phyloP scores from a whole-genome alignment of 139 green algal species.

The Haematococcus sp. region DNA sequence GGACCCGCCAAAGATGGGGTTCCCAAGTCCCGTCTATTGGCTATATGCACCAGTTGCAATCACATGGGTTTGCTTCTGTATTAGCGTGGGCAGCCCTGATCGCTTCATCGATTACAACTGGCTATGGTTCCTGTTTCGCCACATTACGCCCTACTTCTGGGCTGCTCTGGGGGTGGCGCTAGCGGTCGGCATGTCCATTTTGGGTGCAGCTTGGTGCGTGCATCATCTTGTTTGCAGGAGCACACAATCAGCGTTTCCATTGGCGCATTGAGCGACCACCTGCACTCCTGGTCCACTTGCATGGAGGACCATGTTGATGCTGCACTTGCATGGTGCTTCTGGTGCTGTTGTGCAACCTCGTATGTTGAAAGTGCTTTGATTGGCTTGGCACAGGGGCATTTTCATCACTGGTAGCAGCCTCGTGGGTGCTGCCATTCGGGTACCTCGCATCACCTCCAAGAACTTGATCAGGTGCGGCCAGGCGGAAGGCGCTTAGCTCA shows the following conservation, averaged over 20 bases:
- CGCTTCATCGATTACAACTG: slow-evolving; percentile 79
- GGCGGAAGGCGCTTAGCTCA: background rate
- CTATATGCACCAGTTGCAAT: slow-evolving; percentile 32
- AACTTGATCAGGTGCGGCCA: slow-evolving; percentile 92
- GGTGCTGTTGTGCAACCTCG: background rate
- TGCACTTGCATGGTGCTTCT: background rate
- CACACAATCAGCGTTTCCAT: too few species aligned
- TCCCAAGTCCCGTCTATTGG: slow-evolving; percentile 15
- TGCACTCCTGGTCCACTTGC: too few species aligned
- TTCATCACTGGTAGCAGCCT: slow-evolving; percentile 97
- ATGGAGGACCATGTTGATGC: background rate
- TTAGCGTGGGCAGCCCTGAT: slow-evolving; percentile 42
- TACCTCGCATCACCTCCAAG: slow-evolving; percentile 96
- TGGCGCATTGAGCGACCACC: too few species aligned
- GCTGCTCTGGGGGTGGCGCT: slow-evolving; percentile 79
- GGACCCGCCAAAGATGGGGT: background rate
- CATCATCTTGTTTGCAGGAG: background rate
- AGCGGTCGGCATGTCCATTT: slow-evolving; percentile 88
- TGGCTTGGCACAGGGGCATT: slow-evolving; percentile 82
- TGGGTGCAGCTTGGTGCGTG: slow-evolving; percentile 91
- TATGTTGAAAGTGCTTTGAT: background rate
- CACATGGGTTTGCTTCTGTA: slow-evolving; percentile 47
- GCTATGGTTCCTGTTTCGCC: slow-evolving; percentile 78
- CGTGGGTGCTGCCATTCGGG: slow-evolving; percentile 89
- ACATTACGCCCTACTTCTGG: slow-evolving; percentile 94